Conservation (phyloP, 169 alveolate genomes). For the Plasmodium coatneyi region DNA sequence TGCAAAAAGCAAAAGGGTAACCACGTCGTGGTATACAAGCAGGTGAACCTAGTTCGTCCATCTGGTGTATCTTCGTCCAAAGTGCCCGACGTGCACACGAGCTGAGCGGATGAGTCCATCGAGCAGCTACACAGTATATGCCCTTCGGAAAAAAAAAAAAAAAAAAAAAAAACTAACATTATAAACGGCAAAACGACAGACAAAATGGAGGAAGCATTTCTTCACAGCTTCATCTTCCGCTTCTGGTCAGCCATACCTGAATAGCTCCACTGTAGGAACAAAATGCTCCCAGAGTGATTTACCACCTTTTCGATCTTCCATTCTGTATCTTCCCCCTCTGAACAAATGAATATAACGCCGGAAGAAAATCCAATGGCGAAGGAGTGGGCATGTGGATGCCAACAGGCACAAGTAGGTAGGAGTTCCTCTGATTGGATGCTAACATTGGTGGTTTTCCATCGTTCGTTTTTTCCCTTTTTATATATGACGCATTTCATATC, state of each 20-base stretch:
- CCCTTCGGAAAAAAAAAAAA: constrained; percentile 7
- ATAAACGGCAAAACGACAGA: not conserved
- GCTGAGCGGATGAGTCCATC: constrained; percentile 33
- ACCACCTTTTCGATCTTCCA: constrained; percentile 39
- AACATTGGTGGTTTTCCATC: constrained; percentile 42
- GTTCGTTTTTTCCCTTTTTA: constrained; percentile 20
- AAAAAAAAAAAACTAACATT: not conserved
- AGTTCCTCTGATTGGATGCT: constrained; percentile 49
- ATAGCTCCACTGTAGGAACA: constrained; percentile 45
- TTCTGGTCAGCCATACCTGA: constrained; percentile 30
- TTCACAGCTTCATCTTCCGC: not conserved
- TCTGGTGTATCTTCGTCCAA: constrained; percentile 5
- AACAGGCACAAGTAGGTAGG: constrained; percentile 55
- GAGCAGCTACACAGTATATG: constrained; percentile 42
- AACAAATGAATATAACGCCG: constrained; percentile 67
- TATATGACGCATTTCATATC: constrained; percentile 67
- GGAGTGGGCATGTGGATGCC: constrained; percentile 64
- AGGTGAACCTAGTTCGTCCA: constrained; percentile 1
- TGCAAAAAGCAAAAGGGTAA: not conserved
- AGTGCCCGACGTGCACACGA: constrained; percentile 23
- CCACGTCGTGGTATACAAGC: not conserved
- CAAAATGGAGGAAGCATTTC: not conserved
- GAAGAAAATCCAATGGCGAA: constrained; percentile 67
- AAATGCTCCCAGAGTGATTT: constrained; percentile 52
- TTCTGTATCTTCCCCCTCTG: constrained; percentile 24